These are phyloP conservation scores for Clathrospora elynae DNA, from an alignment of 2,329 filamentous ascomycete species.

Conservation along the genomic window DNA sequence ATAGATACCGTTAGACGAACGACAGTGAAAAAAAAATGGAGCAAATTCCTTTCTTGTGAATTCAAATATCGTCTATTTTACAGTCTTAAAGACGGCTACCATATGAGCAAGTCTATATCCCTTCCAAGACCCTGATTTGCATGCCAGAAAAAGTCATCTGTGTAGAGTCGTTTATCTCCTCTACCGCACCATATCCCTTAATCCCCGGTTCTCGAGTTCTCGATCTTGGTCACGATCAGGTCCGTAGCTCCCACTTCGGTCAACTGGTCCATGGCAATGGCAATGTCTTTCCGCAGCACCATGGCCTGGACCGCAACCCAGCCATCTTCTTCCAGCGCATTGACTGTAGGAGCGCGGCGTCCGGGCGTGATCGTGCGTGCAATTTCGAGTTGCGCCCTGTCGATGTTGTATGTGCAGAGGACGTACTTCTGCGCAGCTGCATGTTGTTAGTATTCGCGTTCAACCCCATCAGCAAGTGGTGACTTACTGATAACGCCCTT, in stretches of 20 bases:
- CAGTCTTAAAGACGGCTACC: no score
- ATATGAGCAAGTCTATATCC: no score
- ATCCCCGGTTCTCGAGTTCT: constrained; percentile 65
- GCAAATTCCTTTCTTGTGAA: no score
- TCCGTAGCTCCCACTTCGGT: constrained; percentile 78
- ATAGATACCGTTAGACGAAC: no score
- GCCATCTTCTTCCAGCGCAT: constrained; percentile 81
- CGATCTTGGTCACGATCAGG: constrained; percentile 83
- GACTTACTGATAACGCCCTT: constrained; percentile 81
- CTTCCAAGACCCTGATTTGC: no score
- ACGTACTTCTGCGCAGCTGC: constrained; percentile 86
- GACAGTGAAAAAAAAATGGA: no score
- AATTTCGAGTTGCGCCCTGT: constrained; percentile 67
- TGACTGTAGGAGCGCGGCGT: constrained; percentile 90
- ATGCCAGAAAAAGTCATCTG: no score
- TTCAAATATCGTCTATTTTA: no score
- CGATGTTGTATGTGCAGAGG: constrained; percentile 94
- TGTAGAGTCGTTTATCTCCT: background rate
- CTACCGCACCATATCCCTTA: constrained; percentile 4
- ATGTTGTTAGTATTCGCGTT: constrained; percentile 22
- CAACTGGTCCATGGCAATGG: constrained; percentile 84
- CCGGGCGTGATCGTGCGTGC: constrained; percentile 85
- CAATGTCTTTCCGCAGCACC: constrained; percentile 87
- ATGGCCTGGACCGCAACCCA: constrained; percentile 96
- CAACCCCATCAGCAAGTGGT: no score